Base-by-base conservation (phyloP, 108 stramenopile species). In the Pseudonitzschia pungens region DNA sequence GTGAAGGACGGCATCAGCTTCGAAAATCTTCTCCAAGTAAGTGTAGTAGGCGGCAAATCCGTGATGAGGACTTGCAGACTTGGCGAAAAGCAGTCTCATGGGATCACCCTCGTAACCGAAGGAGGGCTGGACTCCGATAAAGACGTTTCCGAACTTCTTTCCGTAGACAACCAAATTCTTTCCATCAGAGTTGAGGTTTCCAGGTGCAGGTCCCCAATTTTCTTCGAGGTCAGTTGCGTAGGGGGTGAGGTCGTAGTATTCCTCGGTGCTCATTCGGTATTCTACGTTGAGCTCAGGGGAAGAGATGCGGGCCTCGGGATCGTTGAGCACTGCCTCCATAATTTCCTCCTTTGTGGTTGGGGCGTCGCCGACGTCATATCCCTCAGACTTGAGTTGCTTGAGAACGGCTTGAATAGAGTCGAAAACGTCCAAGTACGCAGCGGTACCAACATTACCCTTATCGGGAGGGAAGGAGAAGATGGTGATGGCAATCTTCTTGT, bases 21-120 rank as follows among this genome's bases (percentile, higher is more conserved):
- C 79, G 84, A 96, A 96, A 71, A 98, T 87, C 82, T 96, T 96
- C 84, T 98, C 96, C 44, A 98, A 83, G 83, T 92, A 98, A 0
- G 97, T 98, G 89, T 98, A 98, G 94, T 98, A 98, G 31, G 97
- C 97, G 40, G 97, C 97, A 76, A 98, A 98, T 42, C 97, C 97
- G 78, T 98, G 97, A 76, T 98, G 97, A 48, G 97, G 97, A 72
- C 95, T 96, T 59, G 97, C 97, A 36, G 97, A 98, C 86, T 98
- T 98, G 67, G 95, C 94, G 68, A 95, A 96, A 48, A 96, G 83
- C 27, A 95, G 76, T 28, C 93, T 88, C 96, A 96, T 95, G 24
- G 93, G 96, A 82, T 96, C 93, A 40, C 93, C 96, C 82, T 98
- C 97, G 79, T 98, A 98, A 41, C 97, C 97, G 77, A 98, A 98